A percentile compares a stretch with the other conserved stretches of the same genome.
Evolutionary conservation across 2,329 filamentous ascomycete species (phyloP).

Genomic region (Colletotrichum plurivorum): DNA sequence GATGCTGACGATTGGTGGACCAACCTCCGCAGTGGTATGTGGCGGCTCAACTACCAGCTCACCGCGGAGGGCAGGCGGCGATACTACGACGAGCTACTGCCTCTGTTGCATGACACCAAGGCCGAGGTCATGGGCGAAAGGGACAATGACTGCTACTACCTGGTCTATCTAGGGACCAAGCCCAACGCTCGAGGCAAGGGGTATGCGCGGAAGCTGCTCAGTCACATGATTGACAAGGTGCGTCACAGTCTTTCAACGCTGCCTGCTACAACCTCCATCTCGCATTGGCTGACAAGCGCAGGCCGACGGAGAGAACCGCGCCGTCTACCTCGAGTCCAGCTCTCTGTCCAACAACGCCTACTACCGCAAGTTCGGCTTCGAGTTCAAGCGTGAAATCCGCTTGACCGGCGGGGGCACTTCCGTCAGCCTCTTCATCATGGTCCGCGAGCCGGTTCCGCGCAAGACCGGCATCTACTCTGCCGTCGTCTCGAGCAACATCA

Average conservation of each 20-base stretch:
- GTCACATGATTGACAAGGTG: conserved; percentile 76
- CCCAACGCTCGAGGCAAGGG: conserved; percentile 79
- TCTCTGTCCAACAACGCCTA: conserved; percentile 77
- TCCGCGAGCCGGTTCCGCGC: conserved; percentile 74
- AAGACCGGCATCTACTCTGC: conserved; percentile 46
- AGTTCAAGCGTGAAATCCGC: conserved; percentile 73
- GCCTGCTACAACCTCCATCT: background rate
- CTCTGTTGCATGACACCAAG: conserved; percentile 81
- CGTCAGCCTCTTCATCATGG: conserved; percentile 84
- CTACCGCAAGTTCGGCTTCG: conserved; percentile 83
- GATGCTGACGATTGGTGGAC: conserved; percentile 82
- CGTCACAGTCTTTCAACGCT: conserved; percentile 39
- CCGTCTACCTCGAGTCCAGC: conserved; percentile 86
- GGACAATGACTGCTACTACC: conserved; percentile 81
- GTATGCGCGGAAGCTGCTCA: conserved; percentile 79
- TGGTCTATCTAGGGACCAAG: conserved; percentile 86
- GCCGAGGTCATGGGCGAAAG: conserved; percentile 75
- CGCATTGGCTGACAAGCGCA: conserved; percentile 45
- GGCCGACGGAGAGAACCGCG: conserved; percentile 77
- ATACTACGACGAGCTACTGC: conserved; percentile 84
- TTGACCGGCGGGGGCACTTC: conserved; percentile 71
- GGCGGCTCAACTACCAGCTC: conserved; percentile 82
- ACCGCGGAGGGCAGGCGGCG: conserved; percentile 79
- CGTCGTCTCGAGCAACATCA: conserved; percentile 51
- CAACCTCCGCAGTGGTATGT: conserved; percentile 81